Evolutionary conservation across 108 stramenopile species (phyloP), one percentile per base, ranked within the genome.

Genomic region (Nitzschia sp.): DNA sequence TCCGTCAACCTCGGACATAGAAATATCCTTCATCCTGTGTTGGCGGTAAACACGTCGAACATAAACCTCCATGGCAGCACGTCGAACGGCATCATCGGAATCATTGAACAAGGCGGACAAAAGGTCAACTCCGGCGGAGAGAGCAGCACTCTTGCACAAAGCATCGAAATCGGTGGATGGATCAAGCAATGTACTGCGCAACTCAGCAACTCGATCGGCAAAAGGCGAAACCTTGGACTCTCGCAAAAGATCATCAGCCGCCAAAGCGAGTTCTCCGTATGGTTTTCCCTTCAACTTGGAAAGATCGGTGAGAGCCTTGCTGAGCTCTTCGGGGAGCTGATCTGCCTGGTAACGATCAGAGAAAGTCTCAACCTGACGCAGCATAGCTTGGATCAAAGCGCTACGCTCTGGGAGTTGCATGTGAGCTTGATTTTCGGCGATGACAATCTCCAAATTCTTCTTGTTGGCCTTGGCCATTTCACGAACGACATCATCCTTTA

Each of bases 11-110:
- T 80, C 81, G 38, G 70, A 80, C 12, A 92, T 86, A 22, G 61
- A 57, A 43, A 98, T 59, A 48, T 70, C 68, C 22, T 84, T 77
- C 22, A 96, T 83, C 48, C 82, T 76, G 82, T 98, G 92, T 22
- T 94, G 95, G 53, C 95, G 93, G 89, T 97, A 98, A 44, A 98
- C 90, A 58, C 97, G 94, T 34, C 95, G 91, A 55, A 94, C 77
- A 80, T 97, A 98, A 21, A 87, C 83, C 73, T 96, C 94, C 44
- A 94, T 52, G 7, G 92, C 89, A 53, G 87, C 84, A 15, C 59
- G 57, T 20, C 83, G 81, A 24, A 98, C 85, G 15, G 53, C 54
- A 24, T 69, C 62, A 69, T 95, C 92, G 14, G 71, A 53, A 55
- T 98, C 95, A 53, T 71, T 67, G 70, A 97, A 93, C 11, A 97